Conservation (phyloP, 1,284 basidiomycete genomes). For the Takashimella tepidaria region DNA sequence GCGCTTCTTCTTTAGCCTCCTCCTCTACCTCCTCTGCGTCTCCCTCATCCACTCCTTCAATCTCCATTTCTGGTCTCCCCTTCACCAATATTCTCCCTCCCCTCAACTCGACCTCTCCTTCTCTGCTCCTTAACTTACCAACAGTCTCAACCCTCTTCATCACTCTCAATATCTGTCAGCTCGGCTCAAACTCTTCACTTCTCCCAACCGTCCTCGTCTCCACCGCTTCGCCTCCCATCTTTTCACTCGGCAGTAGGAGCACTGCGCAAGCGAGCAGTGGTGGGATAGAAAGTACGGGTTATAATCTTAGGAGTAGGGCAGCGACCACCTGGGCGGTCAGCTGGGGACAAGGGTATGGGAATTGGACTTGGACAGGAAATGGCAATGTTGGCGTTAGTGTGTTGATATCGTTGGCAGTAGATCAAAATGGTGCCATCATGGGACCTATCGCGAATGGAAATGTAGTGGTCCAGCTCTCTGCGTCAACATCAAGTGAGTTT, state of each 20-base stretch:
- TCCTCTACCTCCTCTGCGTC: background rate
- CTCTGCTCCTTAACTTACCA: conserved; percentile 21
- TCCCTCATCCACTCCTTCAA: conserved; percentile 5
- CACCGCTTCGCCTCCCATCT: conserved; percentile 54
- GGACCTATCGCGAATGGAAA: background rate
- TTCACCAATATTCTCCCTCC: conserved; percentile 16
- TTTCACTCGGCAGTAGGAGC: conserved; percentile 36
- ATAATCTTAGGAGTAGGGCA: conserved; percentile 40
- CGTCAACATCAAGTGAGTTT: conserved; percentile 20
- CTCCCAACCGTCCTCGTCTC: conserved; percentile 30
- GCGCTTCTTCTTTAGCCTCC: background rate
- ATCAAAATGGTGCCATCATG: conserved; percentile 53
- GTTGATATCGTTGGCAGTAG: conserved; percentile 55
- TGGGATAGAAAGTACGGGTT: conserved; percentile 49
- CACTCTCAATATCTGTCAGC: conserved; percentile 29
- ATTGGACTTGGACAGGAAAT: conserved; percentile 51
- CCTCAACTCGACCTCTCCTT: conserved; percentile 19
- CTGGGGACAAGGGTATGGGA: conserved; percentile 55
- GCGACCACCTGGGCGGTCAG: conserved; percentile 55
- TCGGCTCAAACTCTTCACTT: conserved; percentile 24
- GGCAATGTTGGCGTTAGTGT: background rate
- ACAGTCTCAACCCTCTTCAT: conserved; percentile 16
- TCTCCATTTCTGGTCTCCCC: conserved; percentile 15
- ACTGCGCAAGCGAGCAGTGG: conserved; percentile 58
- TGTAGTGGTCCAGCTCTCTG: conserved; percentile 19